Conservation (phyloP, 2,329 filamentous ascomycete species). For the Blastomyces parvus region DNA sequence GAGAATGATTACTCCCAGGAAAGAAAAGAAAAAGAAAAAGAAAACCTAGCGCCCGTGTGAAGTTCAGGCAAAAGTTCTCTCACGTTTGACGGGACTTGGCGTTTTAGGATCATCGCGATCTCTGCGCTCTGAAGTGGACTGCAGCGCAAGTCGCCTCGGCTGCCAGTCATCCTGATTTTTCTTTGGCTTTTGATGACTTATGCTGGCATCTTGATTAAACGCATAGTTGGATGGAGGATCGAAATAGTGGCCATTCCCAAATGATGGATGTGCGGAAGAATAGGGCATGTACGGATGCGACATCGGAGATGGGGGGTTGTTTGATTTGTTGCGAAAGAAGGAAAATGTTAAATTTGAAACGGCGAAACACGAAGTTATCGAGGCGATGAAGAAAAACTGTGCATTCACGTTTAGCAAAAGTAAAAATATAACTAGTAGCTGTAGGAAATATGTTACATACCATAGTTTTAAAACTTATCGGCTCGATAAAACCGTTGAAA, state of each 20-base stretch:
- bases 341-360: conserved; percentile 53
- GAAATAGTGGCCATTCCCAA: conserved; percentile 15
- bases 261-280: conserved; percentile 21
- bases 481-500: conserved; percentile 85
- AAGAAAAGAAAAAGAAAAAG: not conserved
- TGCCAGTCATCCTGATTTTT: conserved; percentile 23
- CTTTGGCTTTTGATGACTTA: conserved; percentile 18
- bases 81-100: conserved; percentile 30
- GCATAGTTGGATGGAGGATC: not conserved
- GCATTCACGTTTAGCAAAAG: not conserved
- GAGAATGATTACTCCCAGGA: not conserved
- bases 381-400: conserved; percentile 32
- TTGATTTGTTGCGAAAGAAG: conserved; percentile 40
- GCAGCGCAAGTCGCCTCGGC: conserved; percentile 23
- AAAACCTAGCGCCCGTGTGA: not conserved
- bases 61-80: conserved; percentile 17
- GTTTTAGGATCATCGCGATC: conserved; percentile 27
- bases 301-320: conserved; percentile 24
- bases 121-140: conserved; percentile 25
- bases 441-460: conserved; percentile 32
- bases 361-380: conserved; percentile 42
- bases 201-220: conserved; percentile 11
- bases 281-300: conserved; percentile 19
- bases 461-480: conserved; percentile 77
- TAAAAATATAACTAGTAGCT: not conserved